These are phyloP conservation scores for Cnidoscolus chayamansa DNA, from an alignment of 441 rosid genomes.

Conservation along the genomic window DNA sequence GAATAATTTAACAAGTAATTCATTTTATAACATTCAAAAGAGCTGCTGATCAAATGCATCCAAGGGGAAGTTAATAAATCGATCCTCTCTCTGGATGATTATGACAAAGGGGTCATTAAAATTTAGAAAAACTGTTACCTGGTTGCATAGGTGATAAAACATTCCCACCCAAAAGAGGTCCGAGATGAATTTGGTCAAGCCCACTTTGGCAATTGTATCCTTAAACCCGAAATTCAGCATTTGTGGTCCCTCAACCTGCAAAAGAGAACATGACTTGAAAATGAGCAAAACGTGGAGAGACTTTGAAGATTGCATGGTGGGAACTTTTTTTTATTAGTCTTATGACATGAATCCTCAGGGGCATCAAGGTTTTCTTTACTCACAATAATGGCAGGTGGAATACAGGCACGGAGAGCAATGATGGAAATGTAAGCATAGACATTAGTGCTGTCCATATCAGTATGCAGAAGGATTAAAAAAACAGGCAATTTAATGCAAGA, in stretches of 20 bases:
- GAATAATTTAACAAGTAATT: background rate
- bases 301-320: background rate
- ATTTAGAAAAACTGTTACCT: slow-evolving; percentile 37
- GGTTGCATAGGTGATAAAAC: slow-evolving; percentile 96
- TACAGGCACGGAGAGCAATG: slow-evolving; percentile 77
- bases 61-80: background rate
- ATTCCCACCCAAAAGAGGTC: slow-evolving; percentile 98
- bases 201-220: slow-evolving; percentile 86
- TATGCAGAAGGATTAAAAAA: slow-evolving; percentile 42
- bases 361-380: slow-evolving; percentile 29
- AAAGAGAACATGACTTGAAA: slow-evolving; percentile 9
- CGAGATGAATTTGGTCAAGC: slow-evolving; percentile 64
- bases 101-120: background rate
- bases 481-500: background rate
- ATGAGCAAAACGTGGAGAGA: slow-evolving; percentile 7
- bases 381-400: slow-evolving; percentile 87
- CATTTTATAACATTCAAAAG: background rate
- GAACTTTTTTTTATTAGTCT: background rate
- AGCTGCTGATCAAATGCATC: too few species aligned
- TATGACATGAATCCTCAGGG: background rate
- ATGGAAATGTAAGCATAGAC: slow-evolving; percentile 89
- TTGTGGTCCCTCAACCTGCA: slow-evolving; percentile 85
- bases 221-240: slow-evolving; percentile 63
- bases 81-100: background rate
- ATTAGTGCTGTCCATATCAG: slow-evolving; percentile 96